Percentiles rank a stretch among this genome's conserved stretches.
Conservation (phyloP, 805 yeast genomes). For the Ogataea nitratoaversa region DNA sequence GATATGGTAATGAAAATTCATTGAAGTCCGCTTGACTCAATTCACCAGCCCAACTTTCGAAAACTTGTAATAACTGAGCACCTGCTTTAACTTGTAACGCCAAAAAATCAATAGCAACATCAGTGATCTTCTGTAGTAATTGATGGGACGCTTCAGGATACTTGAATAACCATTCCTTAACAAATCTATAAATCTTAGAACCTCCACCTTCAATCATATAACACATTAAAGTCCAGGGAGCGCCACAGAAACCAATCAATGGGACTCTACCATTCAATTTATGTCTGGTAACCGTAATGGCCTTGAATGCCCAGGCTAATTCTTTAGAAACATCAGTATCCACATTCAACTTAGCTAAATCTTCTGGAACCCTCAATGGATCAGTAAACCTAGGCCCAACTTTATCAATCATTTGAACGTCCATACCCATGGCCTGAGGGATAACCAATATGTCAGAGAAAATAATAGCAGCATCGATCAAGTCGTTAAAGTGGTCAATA, state of each 20-base stretch:
- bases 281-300: slow-evolving; percentile 86
- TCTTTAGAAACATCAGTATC: slow-evolving; percentile 67
- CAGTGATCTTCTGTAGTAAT: slow-evolving; percentile 73
- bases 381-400: slow-evolving; percentile 91
- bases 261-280: slow-evolving; percentile 91
- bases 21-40: slow-evolving; percentile 84
- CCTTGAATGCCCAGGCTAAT: slow-evolving; percentile 90
- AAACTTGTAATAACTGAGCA: slow-evolving; percentile 95
- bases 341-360: slow-evolving; percentile 52
- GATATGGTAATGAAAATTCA: slow-evolving; percentile 85
- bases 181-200: slow-evolving; percentile 83
- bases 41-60: slow-evolving; percentile 98
- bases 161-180: slow-evolving; percentile 87
- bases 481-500: slow-evolving; percentile 79
- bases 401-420: slow-evolving; percentile 88
- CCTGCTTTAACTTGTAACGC: slow-evolving; percentile 96
- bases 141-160: slow-evolving; percentile 68
- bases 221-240: slow-evolving; percentile 95
- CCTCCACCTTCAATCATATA: slow-evolving; percentile 99
- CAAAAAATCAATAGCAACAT: slow-evolving; percentile 85
- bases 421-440: slow-evolving; percentile 98
- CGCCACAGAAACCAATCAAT: slow-evolving; percentile 91
- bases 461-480: slow-evolving; percentile 94
- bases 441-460: slow-evolving; percentile 93
- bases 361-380: slow-evolving; percentile 75